These are phyloP conservation scores for Penicillium sp. DNA, from an alignment of 2,329 filamentous ascomycete genomes.

Conservation along the genomic window DNA sequence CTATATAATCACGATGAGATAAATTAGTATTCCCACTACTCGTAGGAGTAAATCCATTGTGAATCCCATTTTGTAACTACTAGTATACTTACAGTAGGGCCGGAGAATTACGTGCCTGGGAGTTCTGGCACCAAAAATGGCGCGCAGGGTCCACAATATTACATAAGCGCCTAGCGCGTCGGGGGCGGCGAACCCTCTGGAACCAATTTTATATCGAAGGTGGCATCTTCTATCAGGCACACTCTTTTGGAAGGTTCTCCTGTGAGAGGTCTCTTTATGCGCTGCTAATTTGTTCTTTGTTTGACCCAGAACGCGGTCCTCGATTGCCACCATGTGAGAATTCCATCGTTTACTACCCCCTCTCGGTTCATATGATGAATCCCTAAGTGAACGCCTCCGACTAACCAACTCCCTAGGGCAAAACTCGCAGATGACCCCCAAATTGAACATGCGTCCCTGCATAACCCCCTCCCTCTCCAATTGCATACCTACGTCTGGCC, in stretches of 20 bases:
- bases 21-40: too few relatives aligned
- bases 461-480: slow-evolving; percentile 80
- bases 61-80: too few relatives aligned
- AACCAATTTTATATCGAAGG: slow-evolving; percentile 26
- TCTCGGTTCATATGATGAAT: slow-evolving; percentile 8
- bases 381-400: not conserved
- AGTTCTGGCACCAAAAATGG: not conserved
- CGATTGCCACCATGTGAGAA: slow-evolving; percentile 38
- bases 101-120: not conserved
- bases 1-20: too few relatives aligned
- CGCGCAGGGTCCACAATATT: slow-evolving; percentile 7
- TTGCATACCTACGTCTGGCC: slow-evolving; percentile 93
- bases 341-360: slow-evolving; percentile 6
- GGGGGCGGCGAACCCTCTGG: slow-evolving; percentile 28
- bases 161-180: slow-evolving; percentile 26
- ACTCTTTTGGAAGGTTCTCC: slow-evolving; percentile 12
- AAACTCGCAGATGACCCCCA: slow-evolving; percentile 89
- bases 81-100: too few relatives aligned
- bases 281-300: slow-evolving; percentile 26
- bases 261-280: slow-evolving; percentile 28
- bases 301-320: slow-evolving; percentile 36
- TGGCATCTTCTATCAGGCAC: slow-evolving; percentile 28
- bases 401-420: slow-evolving; percentile 57
- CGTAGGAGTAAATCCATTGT: too few relatives aligned
- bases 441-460: slow-evolving; percentile 84